A percentile compares a stretch with the other conserved stretches of the same genome.
Conservation (phyloP, 192 early-diverging fungal species). For the Phlyctochytrium bullatum region DNA sequence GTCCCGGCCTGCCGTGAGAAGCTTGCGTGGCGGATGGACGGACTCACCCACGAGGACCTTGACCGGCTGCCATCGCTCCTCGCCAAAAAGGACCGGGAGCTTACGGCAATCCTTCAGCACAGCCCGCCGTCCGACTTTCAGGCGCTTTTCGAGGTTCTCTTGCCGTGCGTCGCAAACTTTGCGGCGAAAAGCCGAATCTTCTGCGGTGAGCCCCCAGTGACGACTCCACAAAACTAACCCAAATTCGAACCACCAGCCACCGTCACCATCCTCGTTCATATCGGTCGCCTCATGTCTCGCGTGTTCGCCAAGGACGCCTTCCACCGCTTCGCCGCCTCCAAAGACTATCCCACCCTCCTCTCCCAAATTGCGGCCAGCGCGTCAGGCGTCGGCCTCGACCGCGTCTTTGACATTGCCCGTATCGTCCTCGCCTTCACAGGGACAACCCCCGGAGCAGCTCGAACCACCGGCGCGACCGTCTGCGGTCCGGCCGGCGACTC, state of each 20-base stretch:
- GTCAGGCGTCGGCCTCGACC: no score
- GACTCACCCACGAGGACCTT: slow-evolving; percentile 12
- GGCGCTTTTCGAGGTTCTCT: slow-evolving; percentile 29
- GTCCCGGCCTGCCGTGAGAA: slow-evolving; percentile 17
- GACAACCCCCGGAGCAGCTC: no score
- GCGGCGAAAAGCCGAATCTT: slow-evolving; percentile 25
- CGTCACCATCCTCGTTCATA: not conserved
- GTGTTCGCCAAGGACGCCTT: slow-evolving; percentile 25
- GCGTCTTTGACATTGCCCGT: slow-evolving; percentile 29
- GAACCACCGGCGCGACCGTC: no score
- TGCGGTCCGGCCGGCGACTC: slow-evolving; percentile 24
- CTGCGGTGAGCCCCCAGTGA: slow-evolving; percentile 13
- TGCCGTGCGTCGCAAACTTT: slow-evolving; percentile 27
- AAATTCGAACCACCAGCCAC: slow-evolving; percentile 1
- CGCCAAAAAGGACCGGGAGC: slow-evolving; percentile 18
- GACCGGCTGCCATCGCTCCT: not conserved
- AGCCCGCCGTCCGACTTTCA: slow-evolving; percentile 35
- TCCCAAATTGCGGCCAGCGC: slow-evolving; percentile 6
- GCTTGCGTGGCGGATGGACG: slow-evolving; percentile 23
- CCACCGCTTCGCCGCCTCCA: slow-evolving; percentile 14
- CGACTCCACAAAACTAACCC: no score
- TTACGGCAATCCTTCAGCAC: slow-evolving; percentile 23
- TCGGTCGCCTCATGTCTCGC: not conserved
- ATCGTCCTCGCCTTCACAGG: slow-evolving; percentile 34
- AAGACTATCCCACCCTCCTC: slow-evolving; percentile 30